These are phyloP conservation scores for Achlya hypogyna DNA, from an alignment of 352 stramenopile genomes.

Conservation along the genomic window DNA sequence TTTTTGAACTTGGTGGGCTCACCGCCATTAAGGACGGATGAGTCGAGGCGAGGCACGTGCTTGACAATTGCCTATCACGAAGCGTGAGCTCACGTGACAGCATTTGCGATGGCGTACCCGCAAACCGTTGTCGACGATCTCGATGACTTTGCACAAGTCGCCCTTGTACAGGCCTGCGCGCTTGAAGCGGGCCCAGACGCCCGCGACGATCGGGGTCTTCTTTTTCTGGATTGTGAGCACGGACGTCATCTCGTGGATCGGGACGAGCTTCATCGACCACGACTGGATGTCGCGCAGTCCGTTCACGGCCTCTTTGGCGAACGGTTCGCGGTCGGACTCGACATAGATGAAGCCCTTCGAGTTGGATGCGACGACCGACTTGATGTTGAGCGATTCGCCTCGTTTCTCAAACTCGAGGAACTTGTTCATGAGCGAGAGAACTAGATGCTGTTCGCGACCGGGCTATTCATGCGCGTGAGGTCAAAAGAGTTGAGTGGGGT, in stretches of 20 bases:
- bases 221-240: slow-evolving; percentile 82
- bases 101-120: slow-evolving; percentile 35
- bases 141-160: slow-evolving; percentile 79
- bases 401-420: slow-evolving; percentile 76
- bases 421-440: slow-evolving; percentile 86
- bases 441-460: slow-evolving; percentile 76
- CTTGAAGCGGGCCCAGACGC: slow-evolving; percentile 80
- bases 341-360: slow-evolving; percentile 88
- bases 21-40: slow-evolving; percentile 56
- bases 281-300: slow-evolving; percentile 75
- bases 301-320: slow-evolving; percentile 77
- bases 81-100: no score
- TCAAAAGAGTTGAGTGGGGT: background rate
- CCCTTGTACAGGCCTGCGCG: slow-evolving; percentile 80
- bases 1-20: slow-evolving; percentile 86
- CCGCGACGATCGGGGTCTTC: slow-evolving; percentile 66
- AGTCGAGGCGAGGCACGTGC: slow-evolving; percentile 75
- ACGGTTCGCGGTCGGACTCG: slow-evolving; percentile 75
- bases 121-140: slow-evolving; percentile 78
- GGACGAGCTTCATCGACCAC: slow-evolving; percentile 85
- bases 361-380: slow-evolving; percentile 79
- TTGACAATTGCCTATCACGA: slow-evolving; percentile 80
- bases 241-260: slow-evolving; percentile 84
- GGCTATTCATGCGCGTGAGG: slow-evolving; percentile 24
- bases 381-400: slow-evolving; percentile 76